Base-by-base conservation (phyloP, 176 grass and related monocot genomes). In the Hordeum marinum region DNA sequence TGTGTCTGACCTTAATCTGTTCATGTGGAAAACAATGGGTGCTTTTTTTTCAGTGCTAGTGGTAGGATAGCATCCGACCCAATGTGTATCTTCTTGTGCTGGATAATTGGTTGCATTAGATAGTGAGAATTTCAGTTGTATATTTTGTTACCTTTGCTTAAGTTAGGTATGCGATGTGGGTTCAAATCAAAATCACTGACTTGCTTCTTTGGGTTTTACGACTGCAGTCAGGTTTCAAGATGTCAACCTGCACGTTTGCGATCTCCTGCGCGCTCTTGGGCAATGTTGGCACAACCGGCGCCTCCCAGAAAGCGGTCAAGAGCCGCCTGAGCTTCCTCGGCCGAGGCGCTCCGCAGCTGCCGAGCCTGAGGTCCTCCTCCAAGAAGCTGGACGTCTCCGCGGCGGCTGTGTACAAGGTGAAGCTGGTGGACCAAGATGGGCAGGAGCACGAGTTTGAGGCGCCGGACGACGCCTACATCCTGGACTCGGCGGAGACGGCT, bases 401-500 rank as follows among this genome's bases (percentile, higher is more conserved):
- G 1, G 90, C 86, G 88, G 91, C 96, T 1, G 55, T 68, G 17
- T 98, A 92, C 91, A 98, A 90, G 83, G 85, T 98, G 73, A 98
- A 98, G 68, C 96, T 98, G 0, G 77, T 98, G 27, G 12, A 3
- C 18, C 89, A 81, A 0, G 96, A 95, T 1, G 96, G 96, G 9
- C 2, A 78, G 4, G 93, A 94, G 70, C 72, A 89, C 0, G 93
- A 87, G 67, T 90, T 98, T 5, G 93, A 98, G 12, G 93, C 91
- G 18, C 87, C 93, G 4, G 96, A 95, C 13, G 93, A 98, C 74
- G 40, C 86, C 20, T 98, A 98, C 89, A 95, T 98, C 68, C 87
- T 98, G 0, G 96, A 98, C 0, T 80, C 89, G 0, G 93, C 96
- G 4, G 96, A 98, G 85, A 73, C 59, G 0, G 89, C 81, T 0